Evolutionary conservation across 192 early-diverging fungal species (phyloP).

Genomic region (Rhizoclosmatium globosum): DNA sequence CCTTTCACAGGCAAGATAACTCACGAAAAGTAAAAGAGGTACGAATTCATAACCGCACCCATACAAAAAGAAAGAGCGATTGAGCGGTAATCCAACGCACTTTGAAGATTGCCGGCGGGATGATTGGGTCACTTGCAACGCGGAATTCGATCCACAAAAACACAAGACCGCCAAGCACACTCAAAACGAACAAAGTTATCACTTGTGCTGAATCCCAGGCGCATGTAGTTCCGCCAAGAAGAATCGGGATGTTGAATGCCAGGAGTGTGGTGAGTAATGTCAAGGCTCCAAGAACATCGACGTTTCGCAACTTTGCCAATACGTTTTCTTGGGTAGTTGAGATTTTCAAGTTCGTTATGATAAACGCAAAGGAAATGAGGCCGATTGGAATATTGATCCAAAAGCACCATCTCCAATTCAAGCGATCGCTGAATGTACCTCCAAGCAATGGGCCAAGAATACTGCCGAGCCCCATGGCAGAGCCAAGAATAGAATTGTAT

Average conservation of each 20-base stretch:
- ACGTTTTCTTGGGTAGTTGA: conserved; percentile 57
- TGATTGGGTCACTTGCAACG: no score
- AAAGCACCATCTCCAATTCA: conserved; percentile 60
- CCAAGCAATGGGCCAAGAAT: conserved; percentile 87
- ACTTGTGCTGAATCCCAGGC: conserved; percentile 67
- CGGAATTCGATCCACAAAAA: conserved; percentile 27
- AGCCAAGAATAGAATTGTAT: conserved; percentile 64
- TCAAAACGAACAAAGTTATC: conserved; percentile 67
- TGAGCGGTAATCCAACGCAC: no score
- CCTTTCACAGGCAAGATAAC: no score
- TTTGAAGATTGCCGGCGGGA: no score
- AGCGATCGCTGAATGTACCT: conserved; percentile 79
- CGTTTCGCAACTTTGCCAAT: conserved; percentile 60
- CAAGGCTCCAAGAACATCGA: conserved; percentile 73
- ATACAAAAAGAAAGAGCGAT: no score
- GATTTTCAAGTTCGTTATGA: conserved; percentile 64
- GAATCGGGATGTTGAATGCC: conserved; percentile 72
- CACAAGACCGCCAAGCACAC: not conserved
- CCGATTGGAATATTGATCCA: conserved; percentile 82
- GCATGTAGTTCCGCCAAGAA: conserved; percentile 75
- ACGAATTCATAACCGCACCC: no score
- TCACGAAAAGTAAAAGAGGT: no score
- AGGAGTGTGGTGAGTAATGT: conserved; percentile 58
- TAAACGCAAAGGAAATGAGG: conserved; percentile 53
- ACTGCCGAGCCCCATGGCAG: conserved; percentile 78